Base-by-base conservation (phyloP, 371 early-diverging fungal genomes). In the Umbelopsis sp. region DNA sequence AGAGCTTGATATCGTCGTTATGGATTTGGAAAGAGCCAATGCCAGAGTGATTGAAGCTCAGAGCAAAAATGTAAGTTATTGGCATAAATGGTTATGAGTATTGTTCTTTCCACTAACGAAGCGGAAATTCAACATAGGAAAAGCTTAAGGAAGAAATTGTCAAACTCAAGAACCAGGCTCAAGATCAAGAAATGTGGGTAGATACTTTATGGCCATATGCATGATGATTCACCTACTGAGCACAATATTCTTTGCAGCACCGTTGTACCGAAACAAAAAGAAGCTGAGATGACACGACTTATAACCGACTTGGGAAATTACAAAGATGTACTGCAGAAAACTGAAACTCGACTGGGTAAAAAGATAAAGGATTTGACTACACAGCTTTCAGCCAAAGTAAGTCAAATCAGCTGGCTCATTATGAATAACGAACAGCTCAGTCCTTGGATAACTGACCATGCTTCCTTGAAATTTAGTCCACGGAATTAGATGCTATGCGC, bases 11-110 rank as follows among this genome's bases (percentile, higher is more conserved):
- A 94, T 96, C 63, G 84, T 94, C 7, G 84, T 88, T 50, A 82
- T 90, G 73, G 96, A 96, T 67, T 80, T 95, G 22, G 96, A 96
- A 63, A 86, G 92, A 38, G 91, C 94, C 20, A 92, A 91, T 66
- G 80, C 82, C 50, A 89, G 86, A 67, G 84, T 91, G n/a, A 84
- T 87, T 10, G 88, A 89, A 51, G 73, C 92, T 66, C 89, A 91
- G 69, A 79, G 90, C 24, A 89, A 92, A 63, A 92, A 92, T 71
- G 91, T 76, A 76, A 71, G 67, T 20, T 41, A 12, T 14, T 22
- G 14, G n/a, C 32, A 11, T 8, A 14, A 22, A 41, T 37, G 8
- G 6, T 11, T 5, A 41, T 37, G 8, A 20, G n/a, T 12, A 14
- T 0, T 14, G 18, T n/a, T 2, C 6, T 44, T 63, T 9, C 1